A percentile compares a stretch with the other conserved stretches of the same genome.
Conservation (phyloP, 176 grass and related monocot genomes). For the Oryza rufipogon region DNA sequence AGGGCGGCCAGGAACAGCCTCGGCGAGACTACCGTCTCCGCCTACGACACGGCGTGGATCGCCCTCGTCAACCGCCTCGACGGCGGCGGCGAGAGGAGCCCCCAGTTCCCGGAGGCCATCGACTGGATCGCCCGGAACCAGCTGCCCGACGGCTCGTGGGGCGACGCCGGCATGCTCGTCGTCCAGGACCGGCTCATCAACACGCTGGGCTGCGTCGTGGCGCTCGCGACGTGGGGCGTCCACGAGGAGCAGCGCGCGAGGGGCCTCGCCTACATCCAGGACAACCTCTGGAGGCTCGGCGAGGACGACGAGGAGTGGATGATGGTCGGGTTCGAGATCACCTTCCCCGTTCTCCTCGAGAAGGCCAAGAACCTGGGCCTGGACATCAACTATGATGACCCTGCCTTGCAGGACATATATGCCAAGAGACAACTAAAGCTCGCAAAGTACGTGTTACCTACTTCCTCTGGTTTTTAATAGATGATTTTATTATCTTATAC, state of each 20-base stretch:
- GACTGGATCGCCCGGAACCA: constrained; percentile 68
- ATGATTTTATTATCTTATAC: no score
- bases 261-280: background rate
- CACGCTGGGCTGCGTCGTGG: constrained; percentile 59
- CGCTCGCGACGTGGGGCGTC: background rate
- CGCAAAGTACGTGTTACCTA: background rate
- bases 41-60: constrained; percentile 80
- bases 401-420: constrained; percentile 15
- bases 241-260: background rate
- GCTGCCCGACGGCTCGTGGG: constrained; percentile 64
- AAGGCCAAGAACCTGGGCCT: background rate
- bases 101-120: constrained; percentile 58
- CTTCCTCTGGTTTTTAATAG: no score
- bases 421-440: constrained; percentile 37
- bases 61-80: constrained; percentile 40
- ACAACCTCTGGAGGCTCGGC: constrained; percentile 16
- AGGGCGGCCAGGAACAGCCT: constrained; percentile 20
- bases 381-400: background rate
- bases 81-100: background rate
- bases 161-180: constrained; percentile 45
- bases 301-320: constrained; percentile 12
- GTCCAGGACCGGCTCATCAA: constrained; percentile 68
- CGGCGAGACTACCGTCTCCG: constrained; percentile 54
- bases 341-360: constrained; percentile 25
- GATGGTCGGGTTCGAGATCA: constrained; percentile 28